A percentile compares a stretch with the other conserved stretches of the same genome.
Conservation (phyloP, 2,329 filamentous ascomycete species). For the Fusarium paranaense region DNA sequence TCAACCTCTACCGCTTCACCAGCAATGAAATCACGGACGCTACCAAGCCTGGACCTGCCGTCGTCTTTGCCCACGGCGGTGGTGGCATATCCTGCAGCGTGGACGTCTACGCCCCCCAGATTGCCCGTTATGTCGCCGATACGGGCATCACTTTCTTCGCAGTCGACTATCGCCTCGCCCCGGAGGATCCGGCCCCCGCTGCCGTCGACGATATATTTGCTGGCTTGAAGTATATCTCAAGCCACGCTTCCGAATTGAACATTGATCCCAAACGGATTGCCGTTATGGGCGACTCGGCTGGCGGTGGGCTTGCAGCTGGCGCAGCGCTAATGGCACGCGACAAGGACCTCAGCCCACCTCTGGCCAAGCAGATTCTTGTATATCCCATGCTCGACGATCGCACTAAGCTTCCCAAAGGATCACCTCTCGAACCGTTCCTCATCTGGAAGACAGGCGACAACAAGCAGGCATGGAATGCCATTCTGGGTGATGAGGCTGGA, state of each 20-base stretch:
- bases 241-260: constrained; percentile 32
- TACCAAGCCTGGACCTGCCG: constrained; percentile 36
- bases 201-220: constrained; percentile 53
- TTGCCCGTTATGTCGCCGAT: constrained; percentile 41
- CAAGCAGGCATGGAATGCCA: not conserved
- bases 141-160: constrained; percentile 51
- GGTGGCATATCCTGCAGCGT: constrained; percentile 51
- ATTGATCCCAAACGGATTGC: constrained; percentile 37
- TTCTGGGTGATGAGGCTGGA: not conserved
- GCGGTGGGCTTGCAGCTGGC: constrained; percentile 36
- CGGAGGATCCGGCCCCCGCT: constrained; percentile 53
- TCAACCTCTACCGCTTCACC: constrained; percentile 33
- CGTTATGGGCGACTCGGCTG: constrained; percentile 39
- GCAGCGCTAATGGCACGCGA: constrained; percentile 55
- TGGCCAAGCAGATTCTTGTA: constrained; percentile 49
- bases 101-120: constrained; percentile 35
- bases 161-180: constrained; percentile 57
- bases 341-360: constrained; percentile 35
- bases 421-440: not conserved
- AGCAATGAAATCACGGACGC: not conserved
- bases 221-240: constrained; percentile 40
- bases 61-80: constrained; percentile 56
- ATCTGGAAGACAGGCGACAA: not conserved
- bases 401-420: constrained; percentile 12
- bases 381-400: constrained; percentile 52